Conservation (phyloP, 106 monocot genomes). For the Iris macrosiphon region DNA sequence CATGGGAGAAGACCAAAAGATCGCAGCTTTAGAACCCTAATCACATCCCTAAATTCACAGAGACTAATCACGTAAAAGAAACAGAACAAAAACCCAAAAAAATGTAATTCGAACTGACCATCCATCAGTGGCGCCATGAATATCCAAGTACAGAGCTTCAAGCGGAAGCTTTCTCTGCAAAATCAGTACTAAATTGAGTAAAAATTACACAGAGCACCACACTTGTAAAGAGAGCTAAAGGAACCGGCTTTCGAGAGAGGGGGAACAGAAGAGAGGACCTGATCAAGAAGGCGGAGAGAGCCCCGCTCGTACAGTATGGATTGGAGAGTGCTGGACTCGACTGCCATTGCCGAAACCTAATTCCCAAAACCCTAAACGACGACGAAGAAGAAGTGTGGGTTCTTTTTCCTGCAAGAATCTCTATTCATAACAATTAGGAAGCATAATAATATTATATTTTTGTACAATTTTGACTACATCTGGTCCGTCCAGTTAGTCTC, state of each 20-base stretch:
- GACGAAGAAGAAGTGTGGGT: background rate
- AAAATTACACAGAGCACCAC: background rate
- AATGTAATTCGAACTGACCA: conserved; percentile 64
- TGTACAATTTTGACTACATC: no score
- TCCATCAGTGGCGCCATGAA: conserved; percentile 64
- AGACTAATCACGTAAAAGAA: no score
- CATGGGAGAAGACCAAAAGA: no score
- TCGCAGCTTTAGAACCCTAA: no score
- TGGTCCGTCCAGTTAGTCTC: no score
- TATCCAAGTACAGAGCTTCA: conserved; percentile 70
- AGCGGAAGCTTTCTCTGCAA: conserved; percentile 88
- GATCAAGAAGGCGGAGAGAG: conserved; percentile 93
- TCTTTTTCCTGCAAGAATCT: background rate
- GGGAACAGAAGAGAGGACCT: conserved; percentile 31
- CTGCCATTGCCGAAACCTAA: conserved; percentile 17
- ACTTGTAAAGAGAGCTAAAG: no score
- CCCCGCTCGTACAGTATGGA: conserved; percentile 81
- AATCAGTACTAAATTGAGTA: background rate
- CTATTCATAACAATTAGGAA: no score
- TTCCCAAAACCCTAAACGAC: background rate
- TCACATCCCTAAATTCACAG: no score
- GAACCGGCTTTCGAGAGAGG: background rate
- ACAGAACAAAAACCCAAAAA: no score
- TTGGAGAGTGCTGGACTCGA: conserved; percentile 36
- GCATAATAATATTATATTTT: no score